A percentile compares a stretch with the other conserved stretches of the same genome.
These are phyloP conservation scores for Apiospora hydei DNA, from an alignment of 2,329 filamentous ascomycete species.

Conservation along the genomic window DNA sequence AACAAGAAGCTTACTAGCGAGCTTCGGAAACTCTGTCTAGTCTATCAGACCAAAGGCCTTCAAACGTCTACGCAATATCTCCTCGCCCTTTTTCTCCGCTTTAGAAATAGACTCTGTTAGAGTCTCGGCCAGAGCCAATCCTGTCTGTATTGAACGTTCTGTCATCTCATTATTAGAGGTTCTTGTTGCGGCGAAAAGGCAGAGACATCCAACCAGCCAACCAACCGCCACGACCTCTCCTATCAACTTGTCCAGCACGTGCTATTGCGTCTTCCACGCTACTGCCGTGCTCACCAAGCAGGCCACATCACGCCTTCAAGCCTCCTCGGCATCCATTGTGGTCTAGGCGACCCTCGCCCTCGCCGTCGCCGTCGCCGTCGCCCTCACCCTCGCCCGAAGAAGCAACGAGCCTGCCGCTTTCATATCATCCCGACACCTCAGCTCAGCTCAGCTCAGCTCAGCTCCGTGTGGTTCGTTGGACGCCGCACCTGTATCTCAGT, in stretches of 20 bases:
- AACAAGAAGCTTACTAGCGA: slow-evolving; percentile 17
- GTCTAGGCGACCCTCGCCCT: not conserved
- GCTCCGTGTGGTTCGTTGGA: not conserved
- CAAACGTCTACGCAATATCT: slow-evolving; percentile 3
- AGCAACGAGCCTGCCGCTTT: slow-evolving; percentile 9
- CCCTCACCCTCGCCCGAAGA: slow-evolving; percentile 1
- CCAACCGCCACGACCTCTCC: not conserved
- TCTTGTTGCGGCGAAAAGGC: not conserved
- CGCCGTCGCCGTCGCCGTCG: too few relatives aligned
- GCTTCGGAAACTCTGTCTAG: slow-evolving; percentile 13
- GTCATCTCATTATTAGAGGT: not conserved
- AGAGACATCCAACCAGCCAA: not conserved
- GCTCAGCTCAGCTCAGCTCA: slow-evolving; percentile 2
- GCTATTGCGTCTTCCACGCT: slow-evolving; percentile 28
- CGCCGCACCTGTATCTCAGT: not conserved
- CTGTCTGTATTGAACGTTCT: not conserved
- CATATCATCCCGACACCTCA: not conserved
- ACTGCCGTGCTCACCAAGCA: not conserved
- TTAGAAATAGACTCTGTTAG: not conserved
- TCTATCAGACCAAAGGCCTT: not conserved
- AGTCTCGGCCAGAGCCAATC: not conserved
- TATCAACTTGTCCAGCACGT: slow-evolving; percentile 24
- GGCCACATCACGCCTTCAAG: not conserved
- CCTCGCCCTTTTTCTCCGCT: not conserved
- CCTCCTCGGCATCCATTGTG: slow-evolving; percentile 6